These are phyloP conservation scores for Ilex aquifolium DNA, from an alignment of 257 asterid species.

Conservation along the genomic window DNA sequence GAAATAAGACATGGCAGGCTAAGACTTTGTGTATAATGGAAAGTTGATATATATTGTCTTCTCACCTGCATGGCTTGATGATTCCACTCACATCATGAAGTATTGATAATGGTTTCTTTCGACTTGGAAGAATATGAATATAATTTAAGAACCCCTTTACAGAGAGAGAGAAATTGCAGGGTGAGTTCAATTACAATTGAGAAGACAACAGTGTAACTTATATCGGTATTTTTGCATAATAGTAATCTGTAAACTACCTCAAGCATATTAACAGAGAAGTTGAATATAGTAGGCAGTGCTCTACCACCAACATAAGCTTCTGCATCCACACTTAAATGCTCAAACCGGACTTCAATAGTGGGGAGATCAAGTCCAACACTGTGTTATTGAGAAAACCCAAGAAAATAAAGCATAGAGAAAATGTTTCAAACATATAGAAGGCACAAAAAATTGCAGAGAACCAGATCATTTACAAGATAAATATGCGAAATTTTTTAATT, in stretches of 20 bases:
- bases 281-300: conserved; percentile 76
- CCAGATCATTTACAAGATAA: neutral
- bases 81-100: conserved; percentile 72
- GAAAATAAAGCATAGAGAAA: neutral
- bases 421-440: neutral
- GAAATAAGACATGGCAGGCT: neutral
- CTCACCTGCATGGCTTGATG: conserved; percentile 83
- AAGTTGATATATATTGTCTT: neutral
- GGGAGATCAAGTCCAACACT: conserved; percentile 86
- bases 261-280: conserved; percentile 51
- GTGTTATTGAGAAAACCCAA: conserved; percentile 3
- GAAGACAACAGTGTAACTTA: neutral
- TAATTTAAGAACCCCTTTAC: conserved; percentile 56
- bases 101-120: conserved; percentile 67
- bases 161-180: neutral
- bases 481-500: neutral
- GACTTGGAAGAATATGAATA: conserved; percentile 53
- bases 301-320: conserved; percentile 79
- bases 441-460: neutral
- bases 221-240: neutral
- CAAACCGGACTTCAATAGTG: conserved; percentile 74
- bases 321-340: conserved; percentile 70
- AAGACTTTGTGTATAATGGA: neutral
- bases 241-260: conserved; percentile 41
- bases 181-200: neutral